These are phyloP conservation scores for Avena insularis DNA, from an alignment of 176 grass and related monocot genomes.

Conservation along the genomic window DNA sequence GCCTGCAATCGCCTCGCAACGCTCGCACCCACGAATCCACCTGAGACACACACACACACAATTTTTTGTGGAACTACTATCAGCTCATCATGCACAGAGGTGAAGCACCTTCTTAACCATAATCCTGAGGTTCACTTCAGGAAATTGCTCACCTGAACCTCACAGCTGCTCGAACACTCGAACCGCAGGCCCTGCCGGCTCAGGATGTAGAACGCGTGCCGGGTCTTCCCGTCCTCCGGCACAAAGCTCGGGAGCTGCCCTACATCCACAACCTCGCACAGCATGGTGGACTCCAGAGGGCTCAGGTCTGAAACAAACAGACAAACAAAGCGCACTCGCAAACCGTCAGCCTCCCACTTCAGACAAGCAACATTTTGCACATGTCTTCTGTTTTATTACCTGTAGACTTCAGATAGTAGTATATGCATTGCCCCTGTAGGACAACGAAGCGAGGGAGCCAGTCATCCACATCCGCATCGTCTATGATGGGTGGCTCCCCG, in stretches of 20 bases:
- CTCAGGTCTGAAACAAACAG: conserved; percentile 68
- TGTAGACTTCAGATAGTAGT: conserved; percentile 90
- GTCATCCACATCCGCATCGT: conserved; percentile 83
- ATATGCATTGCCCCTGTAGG: conserved; percentile 84
- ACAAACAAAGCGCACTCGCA: background rate
- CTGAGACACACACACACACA: conserved; percentile 32
- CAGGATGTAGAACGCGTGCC: conserved; percentile 78
- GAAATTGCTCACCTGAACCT: background rate
- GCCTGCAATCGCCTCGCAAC: conserved; percentile 54
- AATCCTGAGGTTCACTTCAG: too few relatives aligned
- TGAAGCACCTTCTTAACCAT: too few relatives aligned
- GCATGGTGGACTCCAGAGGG: conserved; percentile 77
- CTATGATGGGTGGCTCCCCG: conserved; percentile 94
- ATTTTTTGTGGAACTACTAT: too few relatives aligned
- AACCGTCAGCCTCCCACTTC: background rate
- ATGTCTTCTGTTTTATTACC: conserved; percentile 26
- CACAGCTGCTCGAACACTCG: conserved; percentile 78
- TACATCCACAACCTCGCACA: conserved; percentile 71
- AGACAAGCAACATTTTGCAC: background rate
- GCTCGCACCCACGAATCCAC: conserved; percentile 84
- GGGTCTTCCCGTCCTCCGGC: conserved; percentile 66
- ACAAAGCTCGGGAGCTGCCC: conserved; percentile 64
- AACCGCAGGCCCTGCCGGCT: conserved; percentile 77
- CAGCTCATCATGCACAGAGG: too few relatives aligned
- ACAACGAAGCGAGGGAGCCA: conserved; percentile 93